A percentile compares a stretch with the other conserved stretches of the same genome.
phyloP scores from a whole-genome alignment of 352 stramenopile species.

The Pythium graminicola region DNA sequence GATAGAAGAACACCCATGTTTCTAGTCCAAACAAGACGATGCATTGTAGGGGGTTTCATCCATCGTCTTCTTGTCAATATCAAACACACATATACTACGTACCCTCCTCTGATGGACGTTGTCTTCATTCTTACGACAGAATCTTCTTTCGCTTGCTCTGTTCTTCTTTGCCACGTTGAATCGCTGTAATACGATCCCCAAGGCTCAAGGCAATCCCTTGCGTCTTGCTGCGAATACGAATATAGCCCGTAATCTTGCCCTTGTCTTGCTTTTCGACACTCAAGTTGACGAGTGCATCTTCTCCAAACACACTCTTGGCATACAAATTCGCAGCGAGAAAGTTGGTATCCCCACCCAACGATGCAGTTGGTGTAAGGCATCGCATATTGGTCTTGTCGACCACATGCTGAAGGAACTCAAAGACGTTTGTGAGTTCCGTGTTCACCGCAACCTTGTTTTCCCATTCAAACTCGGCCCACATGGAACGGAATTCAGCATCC shows the following conservation, averaged over 20 bases:
- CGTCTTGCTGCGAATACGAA: constrained; percentile 99
- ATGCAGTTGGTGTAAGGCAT: constrained; percentile 95
- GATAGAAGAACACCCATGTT: neutral
- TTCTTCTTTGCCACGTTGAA: constrained; percentile 89
- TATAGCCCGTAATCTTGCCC: constrained; percentile 96
- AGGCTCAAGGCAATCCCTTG: constrained; percentile 99
- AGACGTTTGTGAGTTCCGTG: constrained; percentile 96
- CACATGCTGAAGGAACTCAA: constrained; percentile 98
- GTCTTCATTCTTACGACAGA: constrained; percentile 34
- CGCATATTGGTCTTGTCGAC: constrained; percentile 99
- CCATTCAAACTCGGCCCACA: constrained; percentile 99
- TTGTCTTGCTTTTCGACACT: constrained; percentile 99
- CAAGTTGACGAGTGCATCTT: constrained; percentile 99
- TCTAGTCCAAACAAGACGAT: neutral
- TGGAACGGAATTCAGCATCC: constrained; percentile 97
- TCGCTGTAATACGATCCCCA: constrained; percentile 97
- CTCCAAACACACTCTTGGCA: constrained; percentile 90
- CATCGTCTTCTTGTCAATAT: too few relatives aligned
- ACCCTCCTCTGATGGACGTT: neutral
- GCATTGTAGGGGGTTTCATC: too few relatives aligned
- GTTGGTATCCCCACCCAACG: constrained; percentile 84
- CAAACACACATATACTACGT: too few relatives aligned
- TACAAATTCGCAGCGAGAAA: constrained; percentile 94
- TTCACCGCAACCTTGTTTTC: constrained; percentile 99
- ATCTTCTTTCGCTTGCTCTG: constrained; percentile 82